Base-by-base conservation (phyloP, 2,329 filamentous ascomycete species). In the Verruconis gallopava region DNA sequence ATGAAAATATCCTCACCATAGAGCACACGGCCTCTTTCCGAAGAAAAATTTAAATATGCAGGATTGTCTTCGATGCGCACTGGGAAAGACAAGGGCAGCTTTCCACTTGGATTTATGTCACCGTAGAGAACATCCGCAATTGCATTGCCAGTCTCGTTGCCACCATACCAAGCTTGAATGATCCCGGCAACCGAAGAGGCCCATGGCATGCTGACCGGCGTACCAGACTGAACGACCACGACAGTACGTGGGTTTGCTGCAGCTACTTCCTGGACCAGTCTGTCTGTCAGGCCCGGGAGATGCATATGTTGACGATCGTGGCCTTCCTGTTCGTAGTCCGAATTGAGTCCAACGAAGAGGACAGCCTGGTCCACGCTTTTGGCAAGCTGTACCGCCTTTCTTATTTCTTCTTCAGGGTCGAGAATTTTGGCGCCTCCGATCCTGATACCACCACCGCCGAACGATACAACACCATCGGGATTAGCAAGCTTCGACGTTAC, bases 121-220 rank as follows among this genome's bases (percentile, higher is more conserved):
- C 86, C 88, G 44, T 88, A 84, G 2, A 94, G 64, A 1, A 94
- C 70, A 50, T 93, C 83, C 2, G 75, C 74, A 4, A 95, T 68
- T 0, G 86, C 84, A 46, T 83, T 80, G 4, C 88, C 88, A 34
- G 81, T 86, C 57, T 94, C 86, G 55, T 93, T 78, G 1, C 86
- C 85, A 0, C 86, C 86, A 1, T 94, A 66, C 51, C 93, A 82
- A n/a, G 84, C 85, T 42, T 91, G 71, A 2, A 94, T 55, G 0
- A 93, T 78, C 0, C 81, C 79, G 55, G 85, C 85, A 48, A 94
- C 75, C 17, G 74, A 75, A 0, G 75, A 76, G 53, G 85, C 79
- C 81, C 80, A 85, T 3, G 76, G 68, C 55, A 84, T 79, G 0
- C 79, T 81, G 44, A 85, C 63, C 3, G 81, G 81, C 54, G 84